Percentiles rank a stretch among this genome's conserved stretches.
phyloP scores from a whole-genome alignment of 192 early-diverging fungal species.

The Chytriomyces sp. region DNA sequence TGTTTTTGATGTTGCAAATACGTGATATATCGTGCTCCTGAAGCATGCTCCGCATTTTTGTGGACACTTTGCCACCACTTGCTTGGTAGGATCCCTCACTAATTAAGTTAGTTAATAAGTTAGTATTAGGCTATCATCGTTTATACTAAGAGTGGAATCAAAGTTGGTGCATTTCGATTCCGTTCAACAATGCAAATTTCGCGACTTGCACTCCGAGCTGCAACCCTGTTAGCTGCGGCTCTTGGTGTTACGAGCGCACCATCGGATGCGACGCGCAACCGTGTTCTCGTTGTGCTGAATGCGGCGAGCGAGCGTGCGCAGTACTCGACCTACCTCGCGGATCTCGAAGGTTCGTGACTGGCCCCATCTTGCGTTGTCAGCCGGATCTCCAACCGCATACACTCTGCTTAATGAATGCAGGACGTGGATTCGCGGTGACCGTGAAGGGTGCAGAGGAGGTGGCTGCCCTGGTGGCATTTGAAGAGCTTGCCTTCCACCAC shows the following conservation, averaged over 20 bases:
- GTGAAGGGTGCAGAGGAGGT: conserved; percentile 57
- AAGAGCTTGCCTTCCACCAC: conserved; percentile 76
- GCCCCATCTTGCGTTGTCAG: background rate
- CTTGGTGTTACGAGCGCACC: background rate
- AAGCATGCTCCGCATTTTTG: too few relatives aligned
- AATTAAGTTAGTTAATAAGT: background rate
- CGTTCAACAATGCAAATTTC: too few relatives aligned
- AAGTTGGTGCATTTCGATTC: too few relatives aligned
- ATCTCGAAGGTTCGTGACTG: conserved; percentile 32
- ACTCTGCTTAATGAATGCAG: conserved; percentile 32
- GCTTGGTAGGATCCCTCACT: background rate
- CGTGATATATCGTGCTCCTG: too few relatives aligned
- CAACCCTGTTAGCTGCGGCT: background rate
- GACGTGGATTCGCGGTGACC: conserved; percentile 62
- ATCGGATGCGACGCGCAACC: background rate
- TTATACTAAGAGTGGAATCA: too few relatives aligned
- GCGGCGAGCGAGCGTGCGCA: conserved; percentile 5
- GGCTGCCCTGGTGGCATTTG: conserved; percentile 59
- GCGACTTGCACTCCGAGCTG: too few relatives aligned
- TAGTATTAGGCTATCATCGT: too few relatives aligned
- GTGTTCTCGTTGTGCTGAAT: conserved; percentile 44
- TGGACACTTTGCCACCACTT: too few relatives aligned
- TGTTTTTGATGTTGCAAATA: too few relatives aligned
- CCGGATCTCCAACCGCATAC: background rate
- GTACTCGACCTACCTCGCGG: conserved; percentile 34